Conservation (phyloP, 352 stramenopile species). For the Globisporangium emineosum region DNA sequence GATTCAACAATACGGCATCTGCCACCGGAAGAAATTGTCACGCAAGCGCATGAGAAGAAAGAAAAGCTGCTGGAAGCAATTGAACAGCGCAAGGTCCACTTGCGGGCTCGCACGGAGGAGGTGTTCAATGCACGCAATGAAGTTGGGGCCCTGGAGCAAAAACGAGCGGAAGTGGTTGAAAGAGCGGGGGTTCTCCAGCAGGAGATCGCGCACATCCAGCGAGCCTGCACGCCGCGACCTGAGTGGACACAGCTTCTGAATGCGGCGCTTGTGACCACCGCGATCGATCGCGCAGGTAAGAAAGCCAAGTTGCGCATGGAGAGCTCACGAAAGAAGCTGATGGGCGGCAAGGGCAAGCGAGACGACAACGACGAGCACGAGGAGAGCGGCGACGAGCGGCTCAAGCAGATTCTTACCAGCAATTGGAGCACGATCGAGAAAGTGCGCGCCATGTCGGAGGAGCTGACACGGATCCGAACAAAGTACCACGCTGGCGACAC, state of each 20-base stretch:
- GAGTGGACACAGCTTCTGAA: conserved; percentile 60
- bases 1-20: background rate
- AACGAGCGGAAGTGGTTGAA: conserved; percentile 20
- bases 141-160: conserved; percentile 29
- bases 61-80: conserved; percentile 24
- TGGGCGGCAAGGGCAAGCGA: conserved; percentile 8
- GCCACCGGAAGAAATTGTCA: background rate
- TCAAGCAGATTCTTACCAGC: conserved; percentile 49
- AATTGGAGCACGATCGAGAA: conserved; percentile 70
- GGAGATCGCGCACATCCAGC: conserved; percentile 43
- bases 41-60: conserved; percentile 11
- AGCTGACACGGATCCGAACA: conserved; percentile 48
- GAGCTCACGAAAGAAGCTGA: conserved; percentile 15
- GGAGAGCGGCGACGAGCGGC: conserved; percentile 31
- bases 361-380: conserved; percentile 17
- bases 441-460: conserved; percentile 41
- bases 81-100: conserved; percentile 24
- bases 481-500: conserved; percentile 48
- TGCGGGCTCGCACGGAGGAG: conserved; percentile 44
- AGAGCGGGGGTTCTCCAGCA: conserved; percentile 29
- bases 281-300: conserved; percentile 38
- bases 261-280: conserved; percentile 50
- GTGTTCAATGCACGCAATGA: conserved; percentile 64
- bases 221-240: conserved; percentile 58
- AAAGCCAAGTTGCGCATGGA: conserved; percentile 35